phyloP scores from a whole-genome alignment of 140 eudicot genomes.

The Bidens hawaiensis region DNA sequence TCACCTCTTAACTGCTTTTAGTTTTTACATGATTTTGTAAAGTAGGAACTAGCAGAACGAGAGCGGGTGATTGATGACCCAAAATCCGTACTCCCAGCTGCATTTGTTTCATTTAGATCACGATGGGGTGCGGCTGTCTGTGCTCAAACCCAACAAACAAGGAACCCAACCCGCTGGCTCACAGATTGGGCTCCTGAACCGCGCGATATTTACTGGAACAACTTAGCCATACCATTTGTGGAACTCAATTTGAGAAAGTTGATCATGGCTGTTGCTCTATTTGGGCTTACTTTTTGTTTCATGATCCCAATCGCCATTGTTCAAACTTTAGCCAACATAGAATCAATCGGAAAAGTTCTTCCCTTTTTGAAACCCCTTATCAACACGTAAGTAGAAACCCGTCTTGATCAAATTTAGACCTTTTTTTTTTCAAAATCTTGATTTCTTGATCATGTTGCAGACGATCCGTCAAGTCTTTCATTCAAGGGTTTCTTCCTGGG shows the following conservation, averaged over 20 bases:
- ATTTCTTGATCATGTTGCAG: conserved; percentile 30
- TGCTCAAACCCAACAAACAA: conserved; percentile 91
- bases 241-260: conserved; percentile 68
- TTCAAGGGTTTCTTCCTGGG: conserved; percentile 98
- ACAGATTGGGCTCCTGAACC: conserved; percentile 99
- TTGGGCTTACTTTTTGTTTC: conserved; percentile 79
- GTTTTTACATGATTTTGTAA: conserved; percentile 12
- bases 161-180: conserved; percentile 85
- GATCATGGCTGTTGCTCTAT: conserved; percentile 66
- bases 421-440: conserved; percentile 11
- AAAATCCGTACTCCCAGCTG: conserved; percentile 80
- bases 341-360: conserved; percentile 68
- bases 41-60: conserved; percentile 71
- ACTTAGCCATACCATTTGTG: conserved; percentile 84
- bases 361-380: conserved; percentile 77
- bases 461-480: conserved; percentile 40
- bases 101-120: conserved; percentile 85
- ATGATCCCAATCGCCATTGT: conserved; percentile 91
- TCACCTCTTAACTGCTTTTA: background rate
- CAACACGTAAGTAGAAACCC: conserved; percentile 43
- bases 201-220: conserved; percentile 88
- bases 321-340: conserved; percentile 86
- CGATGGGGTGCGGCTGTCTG: conserved; percentile 99
- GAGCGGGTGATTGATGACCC: conserved; percentile 74
- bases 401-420: background rate